Conservation (phyloP, 1,139 yeast genomes). For the Pichia sorboxylosa region DNA sequence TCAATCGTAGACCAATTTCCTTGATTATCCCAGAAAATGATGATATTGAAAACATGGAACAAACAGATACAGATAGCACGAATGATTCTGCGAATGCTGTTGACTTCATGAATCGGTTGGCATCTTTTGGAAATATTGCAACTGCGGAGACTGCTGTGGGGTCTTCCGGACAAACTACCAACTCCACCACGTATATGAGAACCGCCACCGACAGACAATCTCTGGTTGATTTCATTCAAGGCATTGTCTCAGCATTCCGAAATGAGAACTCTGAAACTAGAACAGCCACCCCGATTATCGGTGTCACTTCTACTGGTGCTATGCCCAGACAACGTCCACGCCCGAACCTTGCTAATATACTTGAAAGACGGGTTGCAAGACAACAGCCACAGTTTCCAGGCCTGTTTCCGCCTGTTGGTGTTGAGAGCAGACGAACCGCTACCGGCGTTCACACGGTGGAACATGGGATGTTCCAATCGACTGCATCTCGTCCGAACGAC, state of each 20-base stretch:
- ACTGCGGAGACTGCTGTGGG: no score
- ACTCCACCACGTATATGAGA: no score
- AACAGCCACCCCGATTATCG: no score
- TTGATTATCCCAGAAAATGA: constrained; percentile 21
- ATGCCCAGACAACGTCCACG: background rate
- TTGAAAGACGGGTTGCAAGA: constrained; percentile 2
- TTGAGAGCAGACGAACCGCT: constrained; percentile 39
- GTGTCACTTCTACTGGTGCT: no score
- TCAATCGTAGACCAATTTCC: constrained; percentile 19
- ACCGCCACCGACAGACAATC: constrained; percentile 4
- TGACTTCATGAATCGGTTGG: background rate
- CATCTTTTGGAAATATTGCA: background rate
- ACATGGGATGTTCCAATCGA: constrained; percentile 6
- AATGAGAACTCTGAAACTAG: background rate
- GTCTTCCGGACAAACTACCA: background rate
- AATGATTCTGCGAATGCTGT: background rate
- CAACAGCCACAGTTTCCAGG: constrained; percentile 4
- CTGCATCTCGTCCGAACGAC: background rate
- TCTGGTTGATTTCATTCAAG: constrained; percentile 8
- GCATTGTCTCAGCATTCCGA: constrained; percentile 4
- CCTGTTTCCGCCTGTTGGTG: constrained; percentile 39
- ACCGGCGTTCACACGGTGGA: constrained; percentile 34
- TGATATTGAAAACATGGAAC: background rate
- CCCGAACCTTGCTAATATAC: background rate
- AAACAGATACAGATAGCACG: background rate